A percentile compares a stretch with the other conserved stretches of the same genome.
phyloP scores from a whole-genome alignment of 2,329 filamentous ascomycete genomes.

The Nemania sp. region DNA sequence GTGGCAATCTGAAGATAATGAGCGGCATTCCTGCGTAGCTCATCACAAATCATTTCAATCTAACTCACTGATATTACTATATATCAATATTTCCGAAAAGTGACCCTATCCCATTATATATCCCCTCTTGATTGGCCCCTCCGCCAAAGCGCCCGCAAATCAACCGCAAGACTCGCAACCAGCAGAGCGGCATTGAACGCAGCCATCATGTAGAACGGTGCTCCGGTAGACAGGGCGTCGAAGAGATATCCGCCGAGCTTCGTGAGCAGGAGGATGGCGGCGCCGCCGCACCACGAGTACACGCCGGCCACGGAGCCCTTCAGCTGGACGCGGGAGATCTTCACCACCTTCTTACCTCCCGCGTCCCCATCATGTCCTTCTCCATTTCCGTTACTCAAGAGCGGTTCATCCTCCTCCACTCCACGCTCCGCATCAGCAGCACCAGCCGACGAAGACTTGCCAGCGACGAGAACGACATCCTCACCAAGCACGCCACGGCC shows the following conservation, averaged over 20 bases:
- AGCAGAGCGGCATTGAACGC: constrained; percentile 78
- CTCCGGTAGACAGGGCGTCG: constrained; percentile 71
- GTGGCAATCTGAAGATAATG: too few relatives aligned
- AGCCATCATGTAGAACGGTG: constrained; percentile 95
- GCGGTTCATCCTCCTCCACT: constrained; percentile 33
- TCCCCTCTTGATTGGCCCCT: too few relatives aligned
- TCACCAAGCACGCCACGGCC: constrained; percentile 74
- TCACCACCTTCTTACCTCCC: constrained; percentile 20
- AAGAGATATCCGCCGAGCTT: constrained; percentile 89
- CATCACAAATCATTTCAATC: too few relatives aligned
- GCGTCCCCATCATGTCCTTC: constrained; percentile 43
- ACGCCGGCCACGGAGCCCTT: constrained; percentile 95
- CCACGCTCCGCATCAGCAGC: neutral
- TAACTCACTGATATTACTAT: too few relatives aligned
- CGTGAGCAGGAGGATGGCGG: constrained; percentile 86
- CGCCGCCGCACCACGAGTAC: constrained; percentile 88
- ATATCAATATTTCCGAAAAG: too few relatives aligned
- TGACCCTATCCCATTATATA: too few relatives aligned
- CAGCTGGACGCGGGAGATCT: constrained; percentile 58
- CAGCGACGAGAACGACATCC: constrained; percentile 40
- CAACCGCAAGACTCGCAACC: constrained; percentile 55
- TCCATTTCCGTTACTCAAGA: constrained; percentile 44
- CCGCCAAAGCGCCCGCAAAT: constrained; percentile 30
- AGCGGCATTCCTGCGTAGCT: too few relatives aligned
- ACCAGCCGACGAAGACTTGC: neutral